Conservation (phyloP, 139 green algal genomes). For the Chlorella vulgaris region DNA sequence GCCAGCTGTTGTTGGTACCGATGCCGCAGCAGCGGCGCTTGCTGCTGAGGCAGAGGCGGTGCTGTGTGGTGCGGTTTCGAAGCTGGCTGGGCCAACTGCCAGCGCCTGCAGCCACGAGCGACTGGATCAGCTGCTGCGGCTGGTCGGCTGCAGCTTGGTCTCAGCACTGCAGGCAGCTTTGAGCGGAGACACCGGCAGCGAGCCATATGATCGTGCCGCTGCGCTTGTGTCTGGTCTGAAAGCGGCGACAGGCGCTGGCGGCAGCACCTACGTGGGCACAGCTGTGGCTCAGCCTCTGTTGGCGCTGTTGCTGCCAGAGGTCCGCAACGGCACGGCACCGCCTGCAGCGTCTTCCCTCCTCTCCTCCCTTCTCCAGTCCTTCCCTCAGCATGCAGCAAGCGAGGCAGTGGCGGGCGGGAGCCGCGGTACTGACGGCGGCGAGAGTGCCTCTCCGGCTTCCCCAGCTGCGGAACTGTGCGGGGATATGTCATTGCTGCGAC, state of each 20-base stretch:
- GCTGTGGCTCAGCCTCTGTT: slow-evolving; percentile 18
- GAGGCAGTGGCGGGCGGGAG: not conserved
- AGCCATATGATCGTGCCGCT: not conserved
- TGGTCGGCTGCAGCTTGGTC: slow-evolving; percentile 1
- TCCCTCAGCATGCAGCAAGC: slow-evolving; percentile 19
- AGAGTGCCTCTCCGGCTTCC: not conserved
- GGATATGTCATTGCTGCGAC: not conserved
- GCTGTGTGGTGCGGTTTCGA: not conserved
- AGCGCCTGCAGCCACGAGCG: not conserved
- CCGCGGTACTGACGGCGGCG: not conserved
- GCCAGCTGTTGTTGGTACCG: not conserved
- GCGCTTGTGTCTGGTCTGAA: slow-evolving; percentile 20
- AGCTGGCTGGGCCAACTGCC: not conserved
- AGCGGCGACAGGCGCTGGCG: not conserved
- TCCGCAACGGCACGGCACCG: slow-evolving; percentile 4
- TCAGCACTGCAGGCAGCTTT: slow-evolving; percentile 20
- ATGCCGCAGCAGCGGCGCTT: not conserved
- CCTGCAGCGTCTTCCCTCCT: slow-evolving; percentile 31
- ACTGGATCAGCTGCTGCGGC: slow-evolving; percentile 17
- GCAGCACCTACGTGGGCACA: not conserved
- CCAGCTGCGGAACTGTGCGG: not conserved
- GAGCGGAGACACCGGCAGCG: not conserved
- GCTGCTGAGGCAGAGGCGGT: slow-evolving; percentile 5
- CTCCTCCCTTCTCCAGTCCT: slow-evolving; percentile 28
- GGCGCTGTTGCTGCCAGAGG: slow-evolving; percentile 31